These are phyloP conservation scores for Entamoeba moshkovskii DNA, from an alignment of 208 protist species.

Conservation along the genomic window DNA sequence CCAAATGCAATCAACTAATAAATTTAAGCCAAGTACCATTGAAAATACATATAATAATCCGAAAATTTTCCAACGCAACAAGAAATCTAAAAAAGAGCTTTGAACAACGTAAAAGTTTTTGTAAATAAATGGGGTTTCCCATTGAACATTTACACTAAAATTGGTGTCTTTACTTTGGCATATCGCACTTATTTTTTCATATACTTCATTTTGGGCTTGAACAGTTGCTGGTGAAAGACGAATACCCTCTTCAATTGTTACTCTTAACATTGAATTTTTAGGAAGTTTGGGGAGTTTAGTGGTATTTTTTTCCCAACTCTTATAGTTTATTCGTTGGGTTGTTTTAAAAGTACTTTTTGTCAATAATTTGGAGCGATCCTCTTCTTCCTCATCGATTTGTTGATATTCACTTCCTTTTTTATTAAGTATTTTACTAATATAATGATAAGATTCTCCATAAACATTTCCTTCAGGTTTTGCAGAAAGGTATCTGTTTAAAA, in stretches of 20 bases:
- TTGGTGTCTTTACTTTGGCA: neutral
- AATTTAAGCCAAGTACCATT: neutral
- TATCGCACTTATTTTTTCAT: neutral
- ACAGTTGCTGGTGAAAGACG: neutral
- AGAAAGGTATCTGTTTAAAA: neutral
- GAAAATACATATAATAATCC: neutral
- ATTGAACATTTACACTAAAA: neutral
- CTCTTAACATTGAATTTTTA: neutral
- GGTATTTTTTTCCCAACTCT: neutral
- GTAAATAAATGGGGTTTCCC: neutral
- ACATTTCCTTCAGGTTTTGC: neutral
- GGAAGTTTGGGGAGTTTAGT: neutral
- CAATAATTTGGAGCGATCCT: neutral
- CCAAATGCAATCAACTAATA: neutral
- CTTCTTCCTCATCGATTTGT: neutral
- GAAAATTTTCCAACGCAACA: neutral
- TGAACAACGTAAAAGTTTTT: neutral
- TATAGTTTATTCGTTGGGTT: neutral
- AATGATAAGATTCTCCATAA: neutral
- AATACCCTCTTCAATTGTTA: neutral
- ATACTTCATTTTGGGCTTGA: neutral
- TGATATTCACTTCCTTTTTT: neutral
- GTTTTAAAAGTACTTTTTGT: neutral
- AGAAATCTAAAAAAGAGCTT: neutral
- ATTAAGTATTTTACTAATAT: neutral